A percentile compares a stretch with the other conserved stretches of the same genome.
phyloP scores from a whole-genome alignment of 2,329 filamentous ascomycete genomes.

The Orbilia oligospora region DNA sequence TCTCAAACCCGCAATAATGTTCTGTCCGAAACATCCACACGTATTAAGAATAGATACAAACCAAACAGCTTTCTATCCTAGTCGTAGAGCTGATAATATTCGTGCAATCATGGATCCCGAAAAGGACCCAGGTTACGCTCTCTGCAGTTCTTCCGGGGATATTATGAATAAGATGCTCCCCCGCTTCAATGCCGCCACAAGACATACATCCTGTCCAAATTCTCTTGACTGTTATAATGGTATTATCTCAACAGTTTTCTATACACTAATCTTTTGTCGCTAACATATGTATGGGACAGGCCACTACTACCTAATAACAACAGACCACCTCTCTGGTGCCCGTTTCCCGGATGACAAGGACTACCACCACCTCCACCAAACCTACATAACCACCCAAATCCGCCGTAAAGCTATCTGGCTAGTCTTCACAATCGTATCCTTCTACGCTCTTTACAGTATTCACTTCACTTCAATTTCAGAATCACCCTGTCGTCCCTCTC shows the following conservation, averaged over 20 bases:
- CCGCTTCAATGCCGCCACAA: neutral
- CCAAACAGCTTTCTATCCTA: no score
- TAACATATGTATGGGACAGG: neutral
- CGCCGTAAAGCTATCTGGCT: neutral
- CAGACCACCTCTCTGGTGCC: constrained; percentile 4
- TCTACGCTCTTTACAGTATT: neutral
- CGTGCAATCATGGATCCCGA: neutral
- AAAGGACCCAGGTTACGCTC: neutral
- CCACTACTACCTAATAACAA: constrained; percentile 16
- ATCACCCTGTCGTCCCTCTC: neutral
- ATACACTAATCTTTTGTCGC: no score
- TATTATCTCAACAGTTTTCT: neutral
- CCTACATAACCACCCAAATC: neutral
- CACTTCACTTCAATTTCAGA: neutral
- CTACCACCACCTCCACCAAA: neutral
- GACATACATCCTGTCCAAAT: constrained; percentile 12
- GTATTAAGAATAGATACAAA: neutral
- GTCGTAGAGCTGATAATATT: no score
- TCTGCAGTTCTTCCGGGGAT: no score
- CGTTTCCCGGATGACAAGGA: constrained; percentile 1
- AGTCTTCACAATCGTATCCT: neutral
- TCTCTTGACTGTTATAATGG: constrained; percentile 14
- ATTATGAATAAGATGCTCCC: neutral
- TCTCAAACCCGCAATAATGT: neutral
- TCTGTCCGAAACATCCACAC: neutral